Percentiles rank a stretch among this genome's conserved stretches.
These are phyloP conservation scores for Pseudofabraea citricarpa DNA, from an alignment of 2,329 filamentous ascomycete genomes.

Conservation along the genomic window DNA sequence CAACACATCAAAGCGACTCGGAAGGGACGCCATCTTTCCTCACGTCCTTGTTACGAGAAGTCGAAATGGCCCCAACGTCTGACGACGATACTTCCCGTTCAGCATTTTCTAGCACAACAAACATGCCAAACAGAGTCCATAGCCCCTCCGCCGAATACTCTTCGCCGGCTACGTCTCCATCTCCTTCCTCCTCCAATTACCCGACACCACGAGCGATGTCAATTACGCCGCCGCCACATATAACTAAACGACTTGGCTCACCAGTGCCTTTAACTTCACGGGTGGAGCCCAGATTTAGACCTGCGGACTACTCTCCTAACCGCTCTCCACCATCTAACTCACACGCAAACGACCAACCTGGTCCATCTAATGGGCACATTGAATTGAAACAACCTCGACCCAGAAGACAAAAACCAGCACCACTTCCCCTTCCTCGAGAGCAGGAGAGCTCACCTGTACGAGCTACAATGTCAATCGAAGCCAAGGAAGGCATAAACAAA, in stretches of 20 bases:
- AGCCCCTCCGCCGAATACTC: constrained; percentile 39
- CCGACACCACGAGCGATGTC: constrained; percentile 65
- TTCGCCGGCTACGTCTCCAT: constrained; percentile 64
- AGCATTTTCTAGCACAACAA: constrained; percentile 12
- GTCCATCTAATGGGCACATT: constrained; percentile 18
- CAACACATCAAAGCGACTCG: constrained; percentile 25
- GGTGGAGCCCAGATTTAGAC: constrained; percentile 70
- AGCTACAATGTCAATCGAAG: constrained; percentile 65
- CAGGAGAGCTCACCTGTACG: constrained; percentile 65
- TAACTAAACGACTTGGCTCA: constrained; percentile 55
- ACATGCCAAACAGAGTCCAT: constrained; percentile 18
- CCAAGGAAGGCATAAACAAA: constrained; percentile 83
- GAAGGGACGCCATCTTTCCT: constrained; percentile 70
- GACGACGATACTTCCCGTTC: constrained; percentile 47
- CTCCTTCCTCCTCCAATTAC: constrained; percentile 57
- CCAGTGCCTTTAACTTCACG: constrained; percentile 66
- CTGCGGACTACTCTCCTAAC: constrained; percentile 68
- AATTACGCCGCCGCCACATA: constrained; percentile 63
- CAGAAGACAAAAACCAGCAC: constrained; percentile 23
- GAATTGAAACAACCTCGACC: constrained; percentile 26
- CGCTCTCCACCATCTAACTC: constrained; percentile 35
- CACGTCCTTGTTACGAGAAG: constrained; percentile 81
- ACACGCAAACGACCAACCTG: constrained; percentile 17
- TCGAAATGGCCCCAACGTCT: constrained; percentile 60
- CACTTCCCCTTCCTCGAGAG: constrained; percentile 30